phyloP scores from a whole-genome alignment of 2,329 filamentous ascomycete genomes.

The Penicillium hordei region DNA sequence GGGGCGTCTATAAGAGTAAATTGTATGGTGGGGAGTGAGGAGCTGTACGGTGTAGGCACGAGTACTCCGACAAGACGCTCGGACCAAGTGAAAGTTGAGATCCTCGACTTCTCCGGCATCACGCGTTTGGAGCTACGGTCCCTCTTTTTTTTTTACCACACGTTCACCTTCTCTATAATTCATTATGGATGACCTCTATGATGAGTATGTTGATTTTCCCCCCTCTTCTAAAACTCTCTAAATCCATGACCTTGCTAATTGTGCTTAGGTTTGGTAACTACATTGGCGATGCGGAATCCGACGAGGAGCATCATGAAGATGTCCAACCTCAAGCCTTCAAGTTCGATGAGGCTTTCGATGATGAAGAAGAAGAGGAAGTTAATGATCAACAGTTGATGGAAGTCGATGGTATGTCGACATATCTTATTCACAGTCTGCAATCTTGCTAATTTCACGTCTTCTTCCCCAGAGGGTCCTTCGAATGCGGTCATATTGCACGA shows the following conservation, averaged over 20 bases:
- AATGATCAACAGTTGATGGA: constrained; percentile 89
- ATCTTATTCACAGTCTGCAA: not conserved
- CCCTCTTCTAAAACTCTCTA: constrained; percentile 2
- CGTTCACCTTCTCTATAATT: constrained; percentile 21
- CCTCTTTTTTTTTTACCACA: constrained; percentile 10
- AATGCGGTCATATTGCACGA: constrained; percentile 98
- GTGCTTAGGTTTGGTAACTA: constrained; percentile 85
- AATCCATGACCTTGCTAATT: constrained; percentile 24
- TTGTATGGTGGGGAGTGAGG: constrained; percentile 22
- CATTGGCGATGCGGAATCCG: constrained; percentile 90
- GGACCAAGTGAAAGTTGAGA: constrained; percentile 27
- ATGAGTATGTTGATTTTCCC: constrained; percentile 64
- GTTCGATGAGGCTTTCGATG: constrained; percentile 67
- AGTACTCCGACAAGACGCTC: constrained; percentile 21
- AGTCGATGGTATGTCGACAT: constrained; percentile 65
- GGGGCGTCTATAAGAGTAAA: constrained; percentile 12
- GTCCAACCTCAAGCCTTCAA: constrained; percentile 78
- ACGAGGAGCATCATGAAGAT: constrained; percentile 76
- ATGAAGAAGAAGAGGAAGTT: constrained; percentile 59
- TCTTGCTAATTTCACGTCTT: constrained; percentile 27
- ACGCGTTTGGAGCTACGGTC: constrained; percentile 18
- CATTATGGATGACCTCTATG: constrained; percentile 90
- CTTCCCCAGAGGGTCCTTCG: constrained; percentile 75
- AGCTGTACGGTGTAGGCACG: constrained; percentile 31
- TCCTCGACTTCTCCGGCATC: constrained; percentile 20